Conservation (phyloP, 192 early-diverging fungal genomes). For the Bifiguratus adelaidae region DNA sequence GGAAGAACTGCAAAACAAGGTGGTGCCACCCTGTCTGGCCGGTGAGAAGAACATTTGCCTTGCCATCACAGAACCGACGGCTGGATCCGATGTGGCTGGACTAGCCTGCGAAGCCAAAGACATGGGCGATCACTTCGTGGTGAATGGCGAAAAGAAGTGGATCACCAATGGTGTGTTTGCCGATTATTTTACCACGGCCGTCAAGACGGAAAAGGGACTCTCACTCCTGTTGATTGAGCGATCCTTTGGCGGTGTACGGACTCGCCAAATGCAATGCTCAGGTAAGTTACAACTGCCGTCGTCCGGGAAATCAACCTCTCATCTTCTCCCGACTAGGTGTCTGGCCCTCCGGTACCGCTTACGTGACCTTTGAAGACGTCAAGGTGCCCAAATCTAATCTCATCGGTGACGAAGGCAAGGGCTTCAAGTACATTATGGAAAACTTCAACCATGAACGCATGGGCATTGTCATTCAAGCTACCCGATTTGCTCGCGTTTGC, state of each 20-base stretch:
- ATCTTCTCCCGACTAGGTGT: slow-evolving; percentile 13
- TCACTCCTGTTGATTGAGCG: slow-evolving; percentile 66
- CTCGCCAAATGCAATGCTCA: slow-evolving; percentile 73
- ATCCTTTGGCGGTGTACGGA: slow-evolving; percentile 60
- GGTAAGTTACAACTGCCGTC: slow-evolving; percentile 19
- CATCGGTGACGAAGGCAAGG: slow-evolving; percentile 77
- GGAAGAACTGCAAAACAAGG: slow-evolving; percentile 52
- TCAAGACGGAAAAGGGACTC: slow-evolving; percentile 71
- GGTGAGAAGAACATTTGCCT: slow-evolving; percentile 74
- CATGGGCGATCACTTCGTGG: slow-evolving; percentile 61
- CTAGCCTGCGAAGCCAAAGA: slow-evolving; percentile 54
- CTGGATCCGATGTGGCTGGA: slow-evolving; percentile 67
- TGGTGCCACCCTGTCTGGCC: slow-evolving; percentile 51
- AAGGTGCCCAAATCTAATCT: slow-evolving; percentile 77
- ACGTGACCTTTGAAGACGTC: slow-evolving; percentile 76
- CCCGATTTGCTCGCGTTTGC: slow-evolving; percentile 78
- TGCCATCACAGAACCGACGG: slow-evolving; percentile 69
- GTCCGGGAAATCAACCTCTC: neutral
- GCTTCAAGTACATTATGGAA: slow-evolving; percentile 60
- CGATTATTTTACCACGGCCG: slow-evolving; percentile 75
- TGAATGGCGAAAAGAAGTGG: slow-evolving; percentile 86
- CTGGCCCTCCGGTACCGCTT: slow-evolving; percentile 73
- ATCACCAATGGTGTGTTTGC: slow-evolving; percentile 76
- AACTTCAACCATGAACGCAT: slow-evolving; percentile 79
- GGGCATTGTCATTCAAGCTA: slow-evolving; percentile 79